Percentiles rank a stretch among this genome's conserved stretches.
phyloP scores from a whole-genome alignment of 768 basidiomycete genomes.

The Amanita jacksonii region DNA sequence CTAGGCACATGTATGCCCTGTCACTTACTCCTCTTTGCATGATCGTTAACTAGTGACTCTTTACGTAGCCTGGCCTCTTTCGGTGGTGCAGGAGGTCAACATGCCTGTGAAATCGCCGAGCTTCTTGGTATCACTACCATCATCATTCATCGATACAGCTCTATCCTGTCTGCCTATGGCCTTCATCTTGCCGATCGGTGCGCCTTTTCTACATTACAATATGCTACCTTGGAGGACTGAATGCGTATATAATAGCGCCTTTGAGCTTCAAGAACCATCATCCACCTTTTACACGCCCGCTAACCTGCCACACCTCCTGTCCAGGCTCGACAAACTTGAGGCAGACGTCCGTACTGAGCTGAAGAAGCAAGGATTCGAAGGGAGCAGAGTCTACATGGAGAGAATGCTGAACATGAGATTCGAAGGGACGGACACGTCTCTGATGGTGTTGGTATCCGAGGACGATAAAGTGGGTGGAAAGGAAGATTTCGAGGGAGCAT shows the following conservation, averaged over 20 bases:
- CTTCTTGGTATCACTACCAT: constrained; percentile 83
- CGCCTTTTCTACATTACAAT: too few relatives aligned
- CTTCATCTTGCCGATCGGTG: constrained; percentile 80
- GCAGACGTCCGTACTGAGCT: constrained; percentile 56
- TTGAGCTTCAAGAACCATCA: constrained; percentile 83
- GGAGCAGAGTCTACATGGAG: constrained; percentile 61
- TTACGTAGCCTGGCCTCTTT: constrained; percentile 67
- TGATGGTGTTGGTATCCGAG: constrained; percentile 59
- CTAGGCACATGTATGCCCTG: constrained; percentile 48
- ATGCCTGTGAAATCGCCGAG: constrained; percentile 86
- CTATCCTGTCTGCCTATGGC: constrained; percentile 89
- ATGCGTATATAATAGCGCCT: too few relatives aligned
- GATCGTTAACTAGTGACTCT: too few relatives aligned
- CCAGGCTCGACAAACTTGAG: constrained; percentile 64
- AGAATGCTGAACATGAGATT: constrained; percentile 89
- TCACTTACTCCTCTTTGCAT: background rate
- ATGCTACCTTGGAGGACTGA: too few relatives aligned
- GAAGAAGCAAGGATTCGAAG: constrained; percentile 73
- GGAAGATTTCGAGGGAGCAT: constrained; percentile 73
- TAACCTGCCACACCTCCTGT: constrained; percentile 42
- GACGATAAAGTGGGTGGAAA: constrained; percentile 38
- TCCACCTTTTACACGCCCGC: constrained; percentile 66
- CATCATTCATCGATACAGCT: constrained; percentile 85
- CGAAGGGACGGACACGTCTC: constrained; percentile 85
- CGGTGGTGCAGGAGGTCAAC: constrained; percentile 86